Base-by-base conservation (phyloP, 2,329 filamentous ascomycete species). In the Trichoderma sp. region DNA sequence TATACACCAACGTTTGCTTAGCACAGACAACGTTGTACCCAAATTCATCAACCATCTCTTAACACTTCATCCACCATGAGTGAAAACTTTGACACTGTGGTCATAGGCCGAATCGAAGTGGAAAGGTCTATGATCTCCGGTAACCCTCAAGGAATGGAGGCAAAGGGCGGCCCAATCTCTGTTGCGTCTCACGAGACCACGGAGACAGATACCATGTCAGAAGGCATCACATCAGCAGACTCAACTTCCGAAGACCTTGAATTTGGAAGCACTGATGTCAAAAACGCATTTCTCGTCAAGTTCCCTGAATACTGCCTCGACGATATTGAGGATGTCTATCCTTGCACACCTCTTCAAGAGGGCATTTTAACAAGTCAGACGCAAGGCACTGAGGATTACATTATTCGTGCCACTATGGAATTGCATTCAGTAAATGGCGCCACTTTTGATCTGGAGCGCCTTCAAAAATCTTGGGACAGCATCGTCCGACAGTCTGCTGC, bases 271-370 rank as follows among this genome's bases (percentile, higher is more conserved):
- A 12, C n/a, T 50, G 43, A 50, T 20, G 43, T 12, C 43, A 50
- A 20, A 20, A 50, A 50, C 9, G 43, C 43, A 50, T 50, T 50
- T 17, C n/a, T 50, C n/a, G 43, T 12, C 43, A n/a, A 50, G 9
- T 50, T 20, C 15, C 43, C 17, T 20, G 8, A 20, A 50, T 50
- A 50, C n/a, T 20, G 43, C 43, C 43, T 50, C 23, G 67, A 63
- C 6, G 61, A 65, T 36, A 36, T 69, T 15, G 55, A 69, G 20
- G 55, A 69, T n/a, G 47, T 69, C 20, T 47, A 36, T 23, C 57
- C 67, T 12, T 69, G 67, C 36, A 39, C 53, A 15, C 67, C 67
- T 39, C 50, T 69, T 15, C 67, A 69, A 20, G 67, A 69, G 39
- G 67, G 67, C 8, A 69, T 69, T 26, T 43, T 69, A 12, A 20